Base-by-base conservation (phyloP, 225 moss, liverwort and hornwort species). In the Pseudoscleropodium purum region DNA sequence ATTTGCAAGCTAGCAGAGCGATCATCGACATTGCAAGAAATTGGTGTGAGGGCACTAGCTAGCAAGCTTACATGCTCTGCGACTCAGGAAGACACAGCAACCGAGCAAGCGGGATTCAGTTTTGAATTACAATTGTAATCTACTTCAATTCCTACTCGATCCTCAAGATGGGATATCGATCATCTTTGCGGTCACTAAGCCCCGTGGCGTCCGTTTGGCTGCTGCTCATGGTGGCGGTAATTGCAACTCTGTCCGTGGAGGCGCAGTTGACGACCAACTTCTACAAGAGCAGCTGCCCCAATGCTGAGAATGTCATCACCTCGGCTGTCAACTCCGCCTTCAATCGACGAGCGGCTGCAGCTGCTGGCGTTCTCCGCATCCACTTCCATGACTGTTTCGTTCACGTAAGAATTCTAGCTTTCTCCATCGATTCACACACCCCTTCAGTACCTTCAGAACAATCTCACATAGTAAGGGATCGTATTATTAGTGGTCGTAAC, bases 351-450 rank as follows among this genome's bases (percentile, higher is more conserved):
- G 56, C 84, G 5, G 89, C 89, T 45, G 72, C 89, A 30, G 90
- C 88, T 3, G 77, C 85, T 31, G 85, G 72, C 31, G n/a, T 57
- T 3, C 41, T 72, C 1, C 85, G 85, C 57, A 85, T 72, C 51
- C 87, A 89, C 74, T 91, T 89, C 84, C 91, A 91, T 57, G 91
- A 91, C 60, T 89, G 89, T 12, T 91, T 91, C 47, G 91, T 91
- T 80, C 73, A 37, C 7, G 87, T 89, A 57, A 47, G 83, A 27
- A 26, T 7, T 65, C 47, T 45, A 45, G 45, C 18, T 80, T 7
- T 59, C 59, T 79, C 57, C 27, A 57, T 7, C 16, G 79, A n/a
- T n/a, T n/a, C n/a, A n/a, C 5, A 16, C 54, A 11, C 51, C 51
- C 51, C 1, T n/a, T n/a, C n/a, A n/a, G n/a, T n/a, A n/a, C n/a